Base-by-base conservation (phyloP, 2,329 filamentous ascomycete species). In the Diaporthe humulicola region DNA sequence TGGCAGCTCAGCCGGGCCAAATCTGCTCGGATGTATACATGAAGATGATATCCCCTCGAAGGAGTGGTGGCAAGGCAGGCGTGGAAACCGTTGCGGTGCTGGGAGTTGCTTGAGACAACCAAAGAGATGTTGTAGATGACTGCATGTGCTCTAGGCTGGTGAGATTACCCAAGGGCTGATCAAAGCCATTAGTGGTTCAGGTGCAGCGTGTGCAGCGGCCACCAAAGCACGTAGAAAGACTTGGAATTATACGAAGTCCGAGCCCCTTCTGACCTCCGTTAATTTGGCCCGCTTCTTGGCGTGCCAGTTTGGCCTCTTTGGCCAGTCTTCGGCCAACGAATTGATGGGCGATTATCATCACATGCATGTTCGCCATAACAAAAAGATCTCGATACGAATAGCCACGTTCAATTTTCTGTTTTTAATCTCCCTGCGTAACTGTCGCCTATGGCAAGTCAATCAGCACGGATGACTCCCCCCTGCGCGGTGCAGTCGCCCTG, bases 401-500 rank as follows among this genome's bases (percentile, higher is more conserved):
- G 33, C 10, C 30, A 45, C 4, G 22, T 15, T 10, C 1, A 36
- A 25, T 38, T 52, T 28, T 25, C 28, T 15, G 4, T 25, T 1
- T 57, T 57, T 22, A 1, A 14, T 40, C 40, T 69, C n/a, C 22
- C 64, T 19, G 48, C n/a, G 3, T 40, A 12, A 12, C 6, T 8
- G 28, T 38, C 25, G 22, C 30, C 48, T 69, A 69, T 36, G 45
- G 57, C 57, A 66, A 33, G 30, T 72, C 70, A 64, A 72, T 64
- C 36, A 72, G 33, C 9, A 61, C 38, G 17, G 45, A 42, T 25
- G 45, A 42, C 19, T 22, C 60, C 0, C 15, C 71, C 58, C 74
- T 74, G 58, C 77, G 80, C 12, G 83, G 82, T 76, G 73, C 79
- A 40, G 74, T 78, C 12, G 82, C 84, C 64, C 79, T 78, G 74